phyloP scores from a whole-genome alignment of 129 eudicot genomes.

The Saposhnikovia divaricata region DNA sequence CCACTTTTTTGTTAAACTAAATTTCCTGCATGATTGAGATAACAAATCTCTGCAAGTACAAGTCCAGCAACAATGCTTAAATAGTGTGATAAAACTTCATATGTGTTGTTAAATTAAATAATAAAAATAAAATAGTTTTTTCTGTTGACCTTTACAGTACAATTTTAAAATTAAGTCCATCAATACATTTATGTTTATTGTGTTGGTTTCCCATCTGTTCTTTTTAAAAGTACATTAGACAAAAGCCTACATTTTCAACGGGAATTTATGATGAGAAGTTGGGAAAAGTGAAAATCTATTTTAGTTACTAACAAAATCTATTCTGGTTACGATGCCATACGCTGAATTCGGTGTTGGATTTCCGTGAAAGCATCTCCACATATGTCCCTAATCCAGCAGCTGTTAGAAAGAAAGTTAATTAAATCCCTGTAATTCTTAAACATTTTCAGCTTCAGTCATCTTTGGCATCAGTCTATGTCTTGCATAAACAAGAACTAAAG shows the following conservation, averaged over 20 bases:
- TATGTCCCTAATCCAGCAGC: conserved; percentile 69
- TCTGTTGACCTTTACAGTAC: not conserved
- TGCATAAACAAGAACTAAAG: not conserved
- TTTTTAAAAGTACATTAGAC: not conserved
- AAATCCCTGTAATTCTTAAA: not conserved
- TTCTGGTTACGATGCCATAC: conserved; percentile 32
- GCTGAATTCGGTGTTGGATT: conserved; percentile 65
- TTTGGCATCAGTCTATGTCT: not conserved
- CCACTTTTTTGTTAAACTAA: no score
- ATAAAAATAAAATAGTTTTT: not conserved
- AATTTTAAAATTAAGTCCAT: no score
- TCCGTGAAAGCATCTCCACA: conserved; percentile 60
- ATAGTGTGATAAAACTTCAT: not conserved
- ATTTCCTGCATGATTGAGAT: not conserved
- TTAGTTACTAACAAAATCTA: not conserved
- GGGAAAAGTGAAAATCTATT: not conserved
- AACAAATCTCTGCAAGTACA: not conserved
- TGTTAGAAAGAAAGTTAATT: conserved; percentile 24
- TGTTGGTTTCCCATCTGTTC: not conserved
- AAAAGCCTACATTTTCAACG: not conserved
- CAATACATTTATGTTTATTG: no score
- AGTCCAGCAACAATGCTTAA: not conserved
- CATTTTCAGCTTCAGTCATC: not conserved
- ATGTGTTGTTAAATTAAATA: no score
- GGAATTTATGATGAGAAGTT: not conserved